Base-by-base conservation (phyloP, 1,139 yeast species). In the Keqinozyma sinolaborantium region DNA sequence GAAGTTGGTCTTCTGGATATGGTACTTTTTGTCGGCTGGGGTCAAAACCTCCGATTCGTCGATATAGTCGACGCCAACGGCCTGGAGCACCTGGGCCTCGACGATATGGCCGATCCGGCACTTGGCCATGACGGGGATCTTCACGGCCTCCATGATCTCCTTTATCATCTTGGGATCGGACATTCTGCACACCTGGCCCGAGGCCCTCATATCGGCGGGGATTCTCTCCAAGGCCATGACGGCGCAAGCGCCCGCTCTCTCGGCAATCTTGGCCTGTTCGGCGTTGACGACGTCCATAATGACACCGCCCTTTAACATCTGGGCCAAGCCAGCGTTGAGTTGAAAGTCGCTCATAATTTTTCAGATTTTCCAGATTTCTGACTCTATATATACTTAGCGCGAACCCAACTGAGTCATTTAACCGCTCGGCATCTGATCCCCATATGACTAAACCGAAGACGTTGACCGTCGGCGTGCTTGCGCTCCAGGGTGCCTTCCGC, bases 151-250 rank as follows among this genome's bases (percentile, higher is more conserved):
- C 86, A 82, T 82, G 57, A 85, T 85, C 21, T 75, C 81, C 53
- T 74, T 68, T 57, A 85, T 83, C 85, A 85, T 78, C 48, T 79
- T 65, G 4, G 95, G 95, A 56, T 85, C 95, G 13, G 86, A 78
- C 95, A 85, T 85, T 51, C 95, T 73, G 41, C 94, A 85, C 30
- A 85, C 95, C 41, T 84, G 84, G 31, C 94, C 92, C 33, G 83
- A 77, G 38, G 79, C 81, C 50, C 95, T 73, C 77, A 85, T 84
- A 52, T 85, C 95, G 11, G 95, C 90, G 14, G 95, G 95, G 35
- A 85, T 86, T 48, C 83, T 68, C 59, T 85, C 95, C 45, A 85
- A 69, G 3, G 95, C 95, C 95, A 84, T 85, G 24, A 85, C 95
- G 8, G 95, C 94, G 62, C 87, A 82, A 9, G 95, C 95, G 40